Evolutionary conservation across 768 basidiomycete genomes (phyloP), one percentile per base, ranked within the genome.

Genomic region (Clitopilus passeckerianus): DNA sequence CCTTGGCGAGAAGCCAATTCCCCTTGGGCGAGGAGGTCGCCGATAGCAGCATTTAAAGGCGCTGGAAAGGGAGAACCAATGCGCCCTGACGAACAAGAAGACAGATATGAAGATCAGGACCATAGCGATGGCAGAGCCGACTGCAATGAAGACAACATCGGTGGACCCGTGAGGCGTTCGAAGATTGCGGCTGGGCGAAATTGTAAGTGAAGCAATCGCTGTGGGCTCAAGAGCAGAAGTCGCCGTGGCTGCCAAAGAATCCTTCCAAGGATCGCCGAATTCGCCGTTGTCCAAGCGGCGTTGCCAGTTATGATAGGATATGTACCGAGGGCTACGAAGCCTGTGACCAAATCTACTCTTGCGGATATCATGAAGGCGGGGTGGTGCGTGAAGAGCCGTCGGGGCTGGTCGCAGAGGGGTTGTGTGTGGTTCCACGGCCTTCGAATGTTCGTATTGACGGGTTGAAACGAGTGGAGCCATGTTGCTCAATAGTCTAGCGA

Each of bases 41-140:
- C 60, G 34, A 37, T 53, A 16, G 15, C 64, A 44, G 57, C 62
- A 63, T 10, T 18, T 18, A 23, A 65, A 30, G 30, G 61, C 16
- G 15, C 61, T 61, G 18, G 23, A 50, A 23, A 50, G 46, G 18
- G 46, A 50, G 22, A 18, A 50, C 46, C 46, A 50, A 12, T 50
- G 46, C 20, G 22, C 46, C 22, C 46, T 50, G 20, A 50, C 46
- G 22, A 50, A 18, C 46, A 50, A 50, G 46, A 50, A 20, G 46
- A 50, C 12, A 5, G 46, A 50, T 10, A 50, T 23, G 46, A 22
- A 50, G 33, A 58, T 58, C 23, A 59, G 43, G 10, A 58, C 16
- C 54, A 46, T 6, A 23, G 54, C 58, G 23, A 64, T 37, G 12
- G 62, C 34, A 55, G 61, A 58, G 35, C 58, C 61, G 16, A 41